phyloP scores from a whole-genome alignment of 106 monocot species.

The Dioscorea alata region DNA sequence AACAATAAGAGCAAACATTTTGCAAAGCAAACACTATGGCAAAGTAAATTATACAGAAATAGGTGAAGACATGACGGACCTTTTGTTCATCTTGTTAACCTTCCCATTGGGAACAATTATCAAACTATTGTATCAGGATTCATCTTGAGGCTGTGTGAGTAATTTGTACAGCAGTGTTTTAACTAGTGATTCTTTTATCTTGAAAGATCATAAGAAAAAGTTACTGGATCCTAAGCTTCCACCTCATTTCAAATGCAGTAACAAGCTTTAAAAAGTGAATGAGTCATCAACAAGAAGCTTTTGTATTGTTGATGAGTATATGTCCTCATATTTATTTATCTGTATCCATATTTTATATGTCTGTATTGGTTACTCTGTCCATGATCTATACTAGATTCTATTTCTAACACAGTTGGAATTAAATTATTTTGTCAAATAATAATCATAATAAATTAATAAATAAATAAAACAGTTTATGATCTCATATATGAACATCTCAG shows the following conservation, averaged over 20 bases:
- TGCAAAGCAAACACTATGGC: conserved; percentile 16
- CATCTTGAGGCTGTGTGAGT: conserved; percentile 18
- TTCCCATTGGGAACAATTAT: conserved; percentile 33
- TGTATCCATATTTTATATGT: too few relatives aligned
- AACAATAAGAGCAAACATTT: conserved; percentile 23
- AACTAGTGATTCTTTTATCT: conserved; percentile 7
- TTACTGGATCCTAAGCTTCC: conserved; percentile 25
- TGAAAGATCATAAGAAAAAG: conserved; percentile 12
- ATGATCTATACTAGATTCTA: too few relatives aligned
- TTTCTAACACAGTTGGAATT: too few relatives aligned
- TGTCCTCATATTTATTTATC: too few relatives aligned
- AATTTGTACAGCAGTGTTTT: conserved; percentile 35
- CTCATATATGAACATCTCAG: too few relatives aligned
- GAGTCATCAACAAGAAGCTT: neutral
- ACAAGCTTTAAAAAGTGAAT: conserved; percentile 10
- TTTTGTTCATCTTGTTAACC: conserved; percentile 38
- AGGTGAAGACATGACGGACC: conserved; percentile 32
- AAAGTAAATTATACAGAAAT: conserved; percentile 44
- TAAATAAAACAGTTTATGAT: too few relatives aligned
- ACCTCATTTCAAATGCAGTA: conserved; percentile 1
- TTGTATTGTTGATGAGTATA: too few relatives aligned
- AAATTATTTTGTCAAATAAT: too few relatives aligned
- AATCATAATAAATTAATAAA: too few relatives aligned
- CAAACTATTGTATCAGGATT: conserved; percentile 13
- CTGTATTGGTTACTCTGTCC: too few relatives aligned